phyloP scores from a whole-genome alignment of 1,139 yeast species.

The Blastobotrys petasosporus region DNA sequence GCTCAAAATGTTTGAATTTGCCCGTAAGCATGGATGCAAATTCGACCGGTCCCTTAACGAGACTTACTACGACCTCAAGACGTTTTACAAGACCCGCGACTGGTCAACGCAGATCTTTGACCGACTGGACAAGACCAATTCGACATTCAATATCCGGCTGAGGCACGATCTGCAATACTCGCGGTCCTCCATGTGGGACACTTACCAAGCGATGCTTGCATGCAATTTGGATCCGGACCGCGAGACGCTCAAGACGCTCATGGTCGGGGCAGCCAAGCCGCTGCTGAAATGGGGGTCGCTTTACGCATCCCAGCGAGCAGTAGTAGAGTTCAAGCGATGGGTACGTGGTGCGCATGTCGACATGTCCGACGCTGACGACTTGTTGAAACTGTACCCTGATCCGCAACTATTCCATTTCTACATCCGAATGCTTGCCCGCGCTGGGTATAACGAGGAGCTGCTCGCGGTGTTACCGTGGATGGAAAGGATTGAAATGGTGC shows the following conservation, averaged over 20 bases:
- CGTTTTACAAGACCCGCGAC: too few species aligned
- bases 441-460: constrained; percentile 46
- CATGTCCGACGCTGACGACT: constrained; percentile 29
- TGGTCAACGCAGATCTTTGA: too few species aligned
- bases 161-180: neutral
- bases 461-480: constrained; percentile 52
- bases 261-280: constrained; percentile 26
- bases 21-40: too few species aligned
- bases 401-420: constrained; percentile 47
- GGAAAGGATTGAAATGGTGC: constrained; percentile 47
- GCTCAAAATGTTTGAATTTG: too few species aligned
- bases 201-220: constrained; percentile 21
- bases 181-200: constrained; percentile 23
- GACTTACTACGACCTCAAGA: too few species aligned
- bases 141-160: constrained; percentile 13
- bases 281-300: constrained; percentile 42
- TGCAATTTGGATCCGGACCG: constrained; percentile 25
- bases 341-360: constrained; percentile 29
- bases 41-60: too few species aligned
- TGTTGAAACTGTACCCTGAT: constrained; percentile 40
- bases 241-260: constrained; percentile 21
- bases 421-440: constrained; percentile 45
- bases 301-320: constrained; percentile 57
- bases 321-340: constrained; percentile 48
- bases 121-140: too few species aligned